Percentiles rank a stretch among this genome's conserved stretches.
Conservation (phyloP, 345 rosid genomes). For the Punica granatum region DNA sequence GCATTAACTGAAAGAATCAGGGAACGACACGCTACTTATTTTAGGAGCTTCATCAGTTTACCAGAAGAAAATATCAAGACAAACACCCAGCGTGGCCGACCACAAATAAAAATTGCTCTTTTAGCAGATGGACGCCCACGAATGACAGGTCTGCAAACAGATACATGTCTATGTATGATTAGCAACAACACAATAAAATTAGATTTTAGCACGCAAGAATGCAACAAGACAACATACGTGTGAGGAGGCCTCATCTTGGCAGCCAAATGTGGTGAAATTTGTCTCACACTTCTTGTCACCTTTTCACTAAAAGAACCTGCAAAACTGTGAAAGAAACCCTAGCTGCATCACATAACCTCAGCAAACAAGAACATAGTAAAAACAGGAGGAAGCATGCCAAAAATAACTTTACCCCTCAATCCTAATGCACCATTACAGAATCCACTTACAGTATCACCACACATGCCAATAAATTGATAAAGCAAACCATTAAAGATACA, state of each 20-base stretch:
- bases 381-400: background rate
- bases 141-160: conserved; percentile 63
- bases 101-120: conserved; percentile 74
- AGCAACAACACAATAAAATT: background rate
- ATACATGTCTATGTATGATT: conserved; percentile 13
- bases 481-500: background rate
- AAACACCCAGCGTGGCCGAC: conserved; percentile 89
- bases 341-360: background rate
- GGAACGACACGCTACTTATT: background rate
- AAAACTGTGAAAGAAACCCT: conserved; percentile 51
- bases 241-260: conserved; percentile 94
- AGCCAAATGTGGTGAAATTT: conserved; percentile 90
- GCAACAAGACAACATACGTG: conserved; percentile 37
- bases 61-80: conserved; percentile 66
- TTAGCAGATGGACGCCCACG: conserved; percentile 94
- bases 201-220: background rate
- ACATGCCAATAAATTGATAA: background rate
- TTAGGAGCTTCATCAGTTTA: conserved; percentile 18
- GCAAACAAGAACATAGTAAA: background rate
- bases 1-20: background rate
- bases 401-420: background rate
- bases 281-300: conserved; percentile 76
- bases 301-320: conserved; percentile 92
- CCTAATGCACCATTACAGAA: background rate
- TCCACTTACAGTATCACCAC: background rate